phyloP scores from a whole-genome alignment of 2,329 filamentous ascomycete genomes.

The Exophiala aquamarina region DNA sequence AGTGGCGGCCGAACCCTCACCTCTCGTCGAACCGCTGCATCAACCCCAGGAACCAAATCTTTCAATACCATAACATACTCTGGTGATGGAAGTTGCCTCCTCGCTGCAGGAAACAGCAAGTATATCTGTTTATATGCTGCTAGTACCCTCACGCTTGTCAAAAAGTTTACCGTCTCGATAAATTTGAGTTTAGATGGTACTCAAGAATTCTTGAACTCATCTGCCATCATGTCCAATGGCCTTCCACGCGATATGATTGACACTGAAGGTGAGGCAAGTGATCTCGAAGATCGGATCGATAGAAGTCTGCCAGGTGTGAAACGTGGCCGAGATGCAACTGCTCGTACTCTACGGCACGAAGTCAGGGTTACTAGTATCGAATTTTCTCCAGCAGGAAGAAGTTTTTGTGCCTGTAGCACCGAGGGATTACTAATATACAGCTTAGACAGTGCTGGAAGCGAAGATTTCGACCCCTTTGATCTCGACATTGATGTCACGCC shows the following conservation, averaged over 20 bases:
- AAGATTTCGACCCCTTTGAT: conserved; percentile 91
- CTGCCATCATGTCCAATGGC: conserved; percentile 84
- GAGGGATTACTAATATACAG: conserved; percentile 94
- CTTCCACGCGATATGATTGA: conserved; percentile 76
- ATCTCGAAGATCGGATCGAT: conserved; percentile 82
- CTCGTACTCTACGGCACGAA: conserved; percentile 73
- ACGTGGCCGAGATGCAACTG: conserved; percentile 76
- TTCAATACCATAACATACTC: conserved; percentile 89
- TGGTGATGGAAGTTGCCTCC: conserved; percentile 83
- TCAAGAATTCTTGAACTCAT: conserved; percentile 95
- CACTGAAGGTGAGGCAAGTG: conserved; percentile 81
- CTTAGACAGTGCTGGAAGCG: conserved; percentile 68
- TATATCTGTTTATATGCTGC: conserved; percentile 98
- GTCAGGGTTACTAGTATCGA: conserved; percentile 80
- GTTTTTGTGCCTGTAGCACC: conserved; percentile 92
- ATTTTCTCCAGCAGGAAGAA: conserved; percentile 83
- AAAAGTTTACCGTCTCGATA: conserved; percentile 92
- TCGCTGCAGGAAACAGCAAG: conserved; percentile 95
- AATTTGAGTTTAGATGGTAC: conserved; percentile 96
- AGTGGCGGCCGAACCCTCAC: conserved; percentile 87
- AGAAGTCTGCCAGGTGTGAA: conserved; percentile 79
- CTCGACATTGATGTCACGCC: conserved; percentile 93
- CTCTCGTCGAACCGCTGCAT: conserved; percentile 88
- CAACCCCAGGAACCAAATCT: conserved; percentile 83
- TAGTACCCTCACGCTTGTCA: conserved; percentile 82